Percentiles rank a stretch among this genome's conserved stretches.
Conservation (phyloP, 2,329 filamentous ascomycete species). For the Teratosphaeria gauchensis region DNA sequence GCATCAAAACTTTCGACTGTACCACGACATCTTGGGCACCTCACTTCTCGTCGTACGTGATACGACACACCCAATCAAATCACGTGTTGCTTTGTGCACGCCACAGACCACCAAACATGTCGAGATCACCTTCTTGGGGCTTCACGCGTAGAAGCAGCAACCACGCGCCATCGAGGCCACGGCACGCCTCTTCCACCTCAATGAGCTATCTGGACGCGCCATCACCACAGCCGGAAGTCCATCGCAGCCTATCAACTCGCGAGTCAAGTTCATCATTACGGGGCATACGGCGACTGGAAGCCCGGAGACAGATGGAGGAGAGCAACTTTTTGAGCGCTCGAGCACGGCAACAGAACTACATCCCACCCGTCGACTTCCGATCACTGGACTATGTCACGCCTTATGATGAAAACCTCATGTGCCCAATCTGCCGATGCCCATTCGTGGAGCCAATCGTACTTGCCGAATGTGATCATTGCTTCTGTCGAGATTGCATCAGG, state of each 20-base stretch:
- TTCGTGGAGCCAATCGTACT: slow-evolving; percentile 48
- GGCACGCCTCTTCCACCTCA: slow-evolving; percentile 1
- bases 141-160: slow-evolving; percentile 1
- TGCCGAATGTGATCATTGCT: slow-evolving; percentile 53
- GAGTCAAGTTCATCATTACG: slow-evolving; percentile 8
- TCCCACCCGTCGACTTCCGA: slow-evolving; percentile 43
- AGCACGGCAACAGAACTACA: slow-evolving; percentile 17
- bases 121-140: not conserved
- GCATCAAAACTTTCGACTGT: not conserved
- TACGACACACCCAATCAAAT: no score
- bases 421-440: slow-evolving; percentile 54
- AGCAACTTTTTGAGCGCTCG: slow-evolving; percentile 19
- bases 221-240: not conserved
- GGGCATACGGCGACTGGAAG: slow-evolving; percentile 21
- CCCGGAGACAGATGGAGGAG: slow-evolving; percentile 24
- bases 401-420: slow-evolving; percentile 53
- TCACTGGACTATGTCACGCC: slow-evolving; percentile 47
- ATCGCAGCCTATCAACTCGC: slow-evolving; percentile 3
- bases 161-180: not conserved
- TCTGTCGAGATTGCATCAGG: slow-evolving; percentile 50
- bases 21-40: not conserved
- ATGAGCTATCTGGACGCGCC: not conserved
- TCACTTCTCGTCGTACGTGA: not conserved
- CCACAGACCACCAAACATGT: not conserved
- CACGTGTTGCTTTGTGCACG: not conserved